These are phyloP conservation scores for Theileria orientalis DNA, from an alignment of 169 alveolate species.

Conservation along the genomic window DNA sequence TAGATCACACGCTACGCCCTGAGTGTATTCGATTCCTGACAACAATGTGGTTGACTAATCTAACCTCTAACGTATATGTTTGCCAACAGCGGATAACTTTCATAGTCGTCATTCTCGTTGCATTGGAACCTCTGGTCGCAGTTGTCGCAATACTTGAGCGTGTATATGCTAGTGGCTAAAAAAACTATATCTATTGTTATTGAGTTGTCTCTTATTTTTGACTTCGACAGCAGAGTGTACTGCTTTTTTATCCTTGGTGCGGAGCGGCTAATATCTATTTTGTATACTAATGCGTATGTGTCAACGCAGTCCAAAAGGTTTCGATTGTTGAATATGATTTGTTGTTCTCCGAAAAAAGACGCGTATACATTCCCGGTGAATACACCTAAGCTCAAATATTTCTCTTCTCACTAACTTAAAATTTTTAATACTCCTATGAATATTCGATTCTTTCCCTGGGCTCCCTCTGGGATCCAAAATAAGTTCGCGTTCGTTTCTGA, in stretches of 20 bases:
- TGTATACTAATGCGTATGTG: not conserved
- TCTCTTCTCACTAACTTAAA: not conserved
- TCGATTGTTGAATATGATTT: not conserved
- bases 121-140: constrained; percentile 1
- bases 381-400: not conserved
- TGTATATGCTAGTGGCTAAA: not conserved
- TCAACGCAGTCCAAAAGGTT: not conserved
- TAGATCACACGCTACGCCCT: not conserved
- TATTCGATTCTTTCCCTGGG: not conserved
- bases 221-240: not conserved
- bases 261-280: not conserved
- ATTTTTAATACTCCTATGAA: not conserved
- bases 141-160: not conserved
- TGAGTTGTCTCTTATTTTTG: not conserved
- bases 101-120: not conserved
- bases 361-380: not conserved
- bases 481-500: not conserved
- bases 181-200: not conserved
- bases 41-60: not conserved
- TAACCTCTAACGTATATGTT: constrained; percentile 1
- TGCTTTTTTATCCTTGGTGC: not conserved
- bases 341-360: not conserved
- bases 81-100: not conserved
- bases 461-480: constrained; percentile 7
- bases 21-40: not conserved